These are phyloP conservation scores for Murraya koenigii DNA, from an alignment of 345 rosid genomes.

Conservation along the genomic window DNA sequence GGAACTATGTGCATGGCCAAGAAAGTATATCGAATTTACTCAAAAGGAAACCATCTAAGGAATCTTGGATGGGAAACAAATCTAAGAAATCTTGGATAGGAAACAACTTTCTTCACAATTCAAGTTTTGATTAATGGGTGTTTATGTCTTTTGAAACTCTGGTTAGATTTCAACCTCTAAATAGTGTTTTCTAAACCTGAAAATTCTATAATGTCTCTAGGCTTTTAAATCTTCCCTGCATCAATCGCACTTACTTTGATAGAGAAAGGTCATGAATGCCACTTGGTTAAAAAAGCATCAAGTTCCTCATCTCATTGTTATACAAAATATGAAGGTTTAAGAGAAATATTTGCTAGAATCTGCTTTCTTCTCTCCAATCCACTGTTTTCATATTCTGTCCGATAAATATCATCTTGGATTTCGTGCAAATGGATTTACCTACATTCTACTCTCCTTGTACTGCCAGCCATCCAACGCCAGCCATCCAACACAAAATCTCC, in stretches of 20 bases:
- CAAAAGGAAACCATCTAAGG: not conserved
- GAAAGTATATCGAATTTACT: not conserved
- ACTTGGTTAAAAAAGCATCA: not conserved
- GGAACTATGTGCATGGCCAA: not conserved
- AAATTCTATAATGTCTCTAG: not conserved
- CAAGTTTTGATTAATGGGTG: not conserved
- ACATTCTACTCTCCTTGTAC: not conserved
- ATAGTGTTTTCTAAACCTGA: not conserved
- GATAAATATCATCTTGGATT: too few species aligned
- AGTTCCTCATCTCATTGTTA: not conserved
- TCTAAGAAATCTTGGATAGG: not conserved
- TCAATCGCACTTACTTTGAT: not conserved
- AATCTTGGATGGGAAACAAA: not conserved
- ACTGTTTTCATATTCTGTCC: too few species aligned
- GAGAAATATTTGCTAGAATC: not conserved
- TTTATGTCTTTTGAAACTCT: not conserved
- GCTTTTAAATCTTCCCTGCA: not conserved
- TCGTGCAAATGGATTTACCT: not conserved
- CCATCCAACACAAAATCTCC: not conserved
- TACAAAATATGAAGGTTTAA: not conserved
- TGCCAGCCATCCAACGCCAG: not conserved
- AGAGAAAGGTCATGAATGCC: not conserved
- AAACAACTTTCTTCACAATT: not conserved
- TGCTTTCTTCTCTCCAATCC: not conserved
- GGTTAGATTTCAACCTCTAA: not conserved